Evolutionary conservation across 1,139 yeast genomes (phyloP).

Genomic region (Nematodospora anomalae): DNA sequence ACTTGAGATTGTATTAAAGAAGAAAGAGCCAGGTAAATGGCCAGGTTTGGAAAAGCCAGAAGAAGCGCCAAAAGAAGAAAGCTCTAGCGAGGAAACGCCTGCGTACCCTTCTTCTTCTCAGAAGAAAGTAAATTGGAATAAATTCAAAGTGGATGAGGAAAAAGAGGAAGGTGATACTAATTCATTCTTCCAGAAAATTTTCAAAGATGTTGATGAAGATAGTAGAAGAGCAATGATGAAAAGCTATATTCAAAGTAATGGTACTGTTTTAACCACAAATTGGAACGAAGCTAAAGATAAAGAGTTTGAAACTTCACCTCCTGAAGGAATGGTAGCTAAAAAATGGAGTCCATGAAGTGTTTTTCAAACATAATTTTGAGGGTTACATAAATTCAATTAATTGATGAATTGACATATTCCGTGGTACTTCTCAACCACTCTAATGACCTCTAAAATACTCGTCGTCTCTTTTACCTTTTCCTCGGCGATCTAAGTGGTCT

Average conservation of each 20-base stretch:
- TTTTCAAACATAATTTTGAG: too few species aligned
- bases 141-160: slow-evolving; percentile 53
- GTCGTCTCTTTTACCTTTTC: too few species aligned
- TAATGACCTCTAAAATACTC: too few species aligned
- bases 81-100: slow-evolving; percentile 8
- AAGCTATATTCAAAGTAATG: slow-evolving; percentile 89
- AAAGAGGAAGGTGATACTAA: slow-evolving; percentile 50
- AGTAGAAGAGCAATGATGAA: slow-evolving; percentile 96
- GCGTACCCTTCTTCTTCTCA: slow-evolving; percentile 66
- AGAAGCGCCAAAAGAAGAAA: slow-evolving; percentile 13
- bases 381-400: too few species aligned
- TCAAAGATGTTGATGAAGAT: slow-evolving; percentile 82
- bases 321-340: slow-evolving; percentile 62
- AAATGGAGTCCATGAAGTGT: slow-evolving; percentile 38
- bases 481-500: too few species aligned
- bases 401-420: too few species aligned
- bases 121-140: slow-evolving; percentile 70
- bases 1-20: slow-evolving; percentile 59
- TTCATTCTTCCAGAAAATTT: slow-evolving; percentile 74
- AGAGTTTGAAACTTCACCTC: slow-evolving; percentile 71
- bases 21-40: slow-evolving; percentile 44
- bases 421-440: too few species aligned
- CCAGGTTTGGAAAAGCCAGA: slow-evolving; percentile 34
- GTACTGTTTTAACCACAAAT: slow-evolving; percentile 89
- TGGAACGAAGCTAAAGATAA: slow-evolving; percentile 86